Percentiles rank a stretch among this genome's conserved stretches.
phyloP scores from a whole-genome alignment of 2,329 filamentous ascomycete genomes.

The Leptographium wingfieldii region DNA sequence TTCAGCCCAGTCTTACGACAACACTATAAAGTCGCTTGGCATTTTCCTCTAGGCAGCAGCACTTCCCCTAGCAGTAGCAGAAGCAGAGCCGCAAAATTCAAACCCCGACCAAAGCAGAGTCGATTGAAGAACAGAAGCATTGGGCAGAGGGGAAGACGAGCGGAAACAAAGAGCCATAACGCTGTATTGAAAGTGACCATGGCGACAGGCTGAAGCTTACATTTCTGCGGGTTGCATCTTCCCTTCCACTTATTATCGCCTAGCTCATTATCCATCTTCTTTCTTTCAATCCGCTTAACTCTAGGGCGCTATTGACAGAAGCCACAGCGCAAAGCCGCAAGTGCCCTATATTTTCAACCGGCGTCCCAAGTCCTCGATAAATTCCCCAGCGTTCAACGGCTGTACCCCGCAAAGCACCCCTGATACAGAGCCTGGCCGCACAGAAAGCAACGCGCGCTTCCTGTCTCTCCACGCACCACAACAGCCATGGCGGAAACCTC shows the following conservation, averaged over 20 bases:
- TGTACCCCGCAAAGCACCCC: not conserved
- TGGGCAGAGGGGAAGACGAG: not conserved
- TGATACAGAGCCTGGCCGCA: not conserved
- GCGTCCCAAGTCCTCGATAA: not conserved
- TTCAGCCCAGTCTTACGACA: slow-evolving; percentile 1
- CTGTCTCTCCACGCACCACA: not conserved
- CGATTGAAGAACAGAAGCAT: not conserved
- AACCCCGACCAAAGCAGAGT: not conserved
- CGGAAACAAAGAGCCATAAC: not conserved
- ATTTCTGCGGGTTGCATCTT: not conserved
- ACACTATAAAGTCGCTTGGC: not conserved
- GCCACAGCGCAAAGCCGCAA: not conserved
- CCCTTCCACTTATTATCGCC: too few relatives aligned
- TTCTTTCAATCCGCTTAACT: not conserved
- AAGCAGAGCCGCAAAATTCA: not conserved
- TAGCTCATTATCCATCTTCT: not conserved
- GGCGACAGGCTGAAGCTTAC: slow-evolving; percentile 2
- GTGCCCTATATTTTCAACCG: not conserved
- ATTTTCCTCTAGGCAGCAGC: not conserved
- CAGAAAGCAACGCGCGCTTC: not conserved
- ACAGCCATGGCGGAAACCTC: slow-evolving; percentile 23
- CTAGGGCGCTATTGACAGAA: not conserved
- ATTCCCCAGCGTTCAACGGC: not conserved
- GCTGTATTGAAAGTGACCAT: not conserved
- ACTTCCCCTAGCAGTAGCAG: not conserved